Evolutionary conservation across 306 rosid species (phyloP), one percentile per base, ranked within the genome.

Genomic region (Rosa multiflora): DNA sequence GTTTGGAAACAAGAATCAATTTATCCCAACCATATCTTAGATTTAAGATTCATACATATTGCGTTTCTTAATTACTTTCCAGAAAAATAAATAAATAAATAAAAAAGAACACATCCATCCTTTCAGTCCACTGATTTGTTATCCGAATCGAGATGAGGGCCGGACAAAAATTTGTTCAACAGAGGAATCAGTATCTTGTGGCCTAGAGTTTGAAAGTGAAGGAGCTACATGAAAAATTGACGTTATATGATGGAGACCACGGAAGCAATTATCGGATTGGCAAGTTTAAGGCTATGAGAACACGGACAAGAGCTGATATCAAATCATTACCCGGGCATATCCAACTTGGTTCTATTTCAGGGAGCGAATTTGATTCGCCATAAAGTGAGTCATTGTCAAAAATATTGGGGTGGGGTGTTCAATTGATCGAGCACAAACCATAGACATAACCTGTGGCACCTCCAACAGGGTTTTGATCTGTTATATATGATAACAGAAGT

Each of bases 331-430:
- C 63, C 63, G 61, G 63, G 4, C 39, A 62, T 62, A 62, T 29
- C 39, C 67, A 62, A 18, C 63, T 8, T 32, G 23, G 79, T 46
- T 43, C 71, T 70, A 44, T 67, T 6, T 20, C 75, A 72, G 85
- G 82, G 80, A 86, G 67, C 86, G 51, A 80, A 47, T 51, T 13
- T 82, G 48, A 75, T 40, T 49, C 56, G 18, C 73, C 59, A 17
- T 17, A 74, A 84, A 5, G 42, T 43, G 32, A 32, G 86, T 83
- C 67, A 49, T 70, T 74, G 21, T 80, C 77, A 39, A 1, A 3
- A 32, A 47, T 26, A 32, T 2, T 32, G 63, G 47, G 49, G 49
- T 46, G 49, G 29, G 29, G 29, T 29, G 29, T 29, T 46, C 35
- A 46, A 10, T 46, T 46, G 49, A 46, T 40, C 35, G 35, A 32